phyloP scores from a whole-genome alignment of 2,329 filamentous ascomycete genomes.

The Zopfia rhizophila region DNA sequence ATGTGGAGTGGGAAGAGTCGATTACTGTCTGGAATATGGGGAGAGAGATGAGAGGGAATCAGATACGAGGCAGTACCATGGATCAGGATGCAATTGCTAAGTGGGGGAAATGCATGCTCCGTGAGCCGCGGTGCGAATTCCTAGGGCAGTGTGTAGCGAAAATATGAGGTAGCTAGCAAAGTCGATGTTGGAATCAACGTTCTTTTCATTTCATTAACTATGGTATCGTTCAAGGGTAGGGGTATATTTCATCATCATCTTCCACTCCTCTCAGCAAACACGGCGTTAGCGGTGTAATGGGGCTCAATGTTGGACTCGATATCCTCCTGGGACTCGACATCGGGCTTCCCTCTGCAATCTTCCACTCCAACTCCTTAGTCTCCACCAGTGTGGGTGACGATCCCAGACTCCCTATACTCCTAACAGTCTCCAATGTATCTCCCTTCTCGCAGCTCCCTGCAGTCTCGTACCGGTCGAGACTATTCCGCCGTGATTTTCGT shows the following conservation, averaged over 20 bases:
- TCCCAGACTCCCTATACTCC: slow-evolving; percentile 43
- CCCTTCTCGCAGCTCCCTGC: slow-evolving; percentile 45
- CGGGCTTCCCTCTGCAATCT: slow-evolving; percentile 28
- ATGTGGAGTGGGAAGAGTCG: slow-evolving; percentile 11
- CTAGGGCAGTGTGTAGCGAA: neutral
- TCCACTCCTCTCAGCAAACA: slow-evolving; percentile 36
- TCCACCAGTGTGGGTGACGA: slow-evolving; percentile 47
- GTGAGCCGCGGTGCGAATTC: neutral
- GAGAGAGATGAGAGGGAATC: neutral
- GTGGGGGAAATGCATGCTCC: no score
- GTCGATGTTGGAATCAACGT: neutral
- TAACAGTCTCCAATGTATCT: slow-evolving; percentile 43
- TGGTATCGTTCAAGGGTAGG: slow-evolving; percentile 21
- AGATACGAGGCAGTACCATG: no score
- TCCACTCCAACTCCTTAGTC: slow-evolving; percentile 38
- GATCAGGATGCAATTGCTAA: no score
- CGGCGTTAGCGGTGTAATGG: slow-evolving; percentile 42
- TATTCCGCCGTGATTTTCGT: slow-evolving; percentile 36
- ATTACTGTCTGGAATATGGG: neutral
- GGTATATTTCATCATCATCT: slow-evolving; percentile 42
- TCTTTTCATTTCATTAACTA: neutral
- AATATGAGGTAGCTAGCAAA: no score
- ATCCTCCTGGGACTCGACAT: slow-evolving; percentile 39
- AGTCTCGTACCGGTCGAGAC: slow-evolving; percentile 39
- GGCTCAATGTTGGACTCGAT: slow-evolving; percentile 38